These are phyloP conservation scores for Candida michaelii DNA, from an alignment of 805 yeast species.

Conservation along the genomic window DNA sequence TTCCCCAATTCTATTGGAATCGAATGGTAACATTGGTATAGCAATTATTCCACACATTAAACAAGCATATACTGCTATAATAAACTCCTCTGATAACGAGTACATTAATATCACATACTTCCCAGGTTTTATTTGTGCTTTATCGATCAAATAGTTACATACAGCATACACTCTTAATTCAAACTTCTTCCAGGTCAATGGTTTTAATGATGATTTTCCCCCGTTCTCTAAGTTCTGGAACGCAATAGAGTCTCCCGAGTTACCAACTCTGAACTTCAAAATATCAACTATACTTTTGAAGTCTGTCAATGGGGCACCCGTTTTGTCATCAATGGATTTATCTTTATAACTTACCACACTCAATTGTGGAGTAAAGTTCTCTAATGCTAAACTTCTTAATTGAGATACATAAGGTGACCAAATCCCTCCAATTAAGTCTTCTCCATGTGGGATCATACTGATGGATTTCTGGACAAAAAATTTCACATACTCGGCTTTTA, in stretches of 20 bases:
- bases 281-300: slow-evolving; percentile 72
- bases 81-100: slow-evolving; percentile 82
- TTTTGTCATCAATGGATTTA: slow-evolving; percentile 73
- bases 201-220: slow-evolving; percentile 36
- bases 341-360: slow-evolving; percentile 81
- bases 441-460: slow-evolving; percentile 68
- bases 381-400: slow-evolving; percentile 59
- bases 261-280: slow-evolving; percentile 72
- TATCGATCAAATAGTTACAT: slow-evolving; percentile 66
- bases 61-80: slow-evolving; percentile 83
- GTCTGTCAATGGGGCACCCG: slow-evolving; percentile 70
- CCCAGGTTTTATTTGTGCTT: slow-evolving; percentile 63
- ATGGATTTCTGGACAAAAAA: slow-evolving; percentile 68
- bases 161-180: slow-evolving; percentile 76
- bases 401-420: slow-evolving; percentile 79
- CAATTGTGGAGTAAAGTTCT: slow-evolving; percentile 67
- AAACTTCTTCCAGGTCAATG: slow-evolving; percentile 72
- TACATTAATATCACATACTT: slow-evolving; percentile 78
- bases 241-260: slow-evolving; percentile 79
- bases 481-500: slow-evolving; percentile 78
- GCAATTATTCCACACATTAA: slow-evolving; percentile 77
- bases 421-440: slow-evolving; percentile 75
- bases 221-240: slow-evolving; percentile 46
- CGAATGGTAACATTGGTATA: slow-evolving; percentile 73
- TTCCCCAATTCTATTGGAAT: slow-evolving; percentile 63